Conservation (phyloP, 176 grass and related monocot genomes). For the Oryza rufipogon region DNA sequence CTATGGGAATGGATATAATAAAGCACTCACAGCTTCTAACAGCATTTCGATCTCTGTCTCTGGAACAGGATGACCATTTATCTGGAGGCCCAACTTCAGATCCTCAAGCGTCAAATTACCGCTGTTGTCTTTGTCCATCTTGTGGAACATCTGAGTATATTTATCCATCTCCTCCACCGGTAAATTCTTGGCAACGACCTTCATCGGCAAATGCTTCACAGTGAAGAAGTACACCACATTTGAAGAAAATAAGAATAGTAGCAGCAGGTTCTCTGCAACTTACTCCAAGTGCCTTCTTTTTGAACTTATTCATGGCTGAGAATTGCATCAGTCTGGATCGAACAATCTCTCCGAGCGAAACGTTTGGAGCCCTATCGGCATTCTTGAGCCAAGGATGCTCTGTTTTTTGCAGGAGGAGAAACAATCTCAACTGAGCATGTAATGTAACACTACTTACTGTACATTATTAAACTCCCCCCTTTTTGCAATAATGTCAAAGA, state of each 20-base stretch:
- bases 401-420: constrained; percentile 38
- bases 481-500: background rate
- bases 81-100: constrained; percentile 70
- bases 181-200: constrained; percentile 80
- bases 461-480: background rate
- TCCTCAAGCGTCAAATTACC: constrained; percentile 72
- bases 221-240: background rate
- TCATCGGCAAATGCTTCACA: constrained; percentile 33
- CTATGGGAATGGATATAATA: background rate
- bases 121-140: constrained; percentile 77
- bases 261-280: constrained; percentile 27
- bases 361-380: constrained; percentile 62
- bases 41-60: constrained; percentile 77
- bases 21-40: constrained; percentile 79
- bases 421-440: constrained; percentile 20
- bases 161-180: constrained; percentile 61
- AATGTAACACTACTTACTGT: background rate
- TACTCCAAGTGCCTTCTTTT: constrained; percentile 90
- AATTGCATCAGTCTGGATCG: constrained; percentile 82
- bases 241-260: constrained; percentile 13
- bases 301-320: constrained; percentile 93
- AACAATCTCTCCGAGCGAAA: constrained; percentile 77
- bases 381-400: constrained; percentile 91
- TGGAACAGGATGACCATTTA: constrained; percentile 58
- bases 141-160: constrained; percentile 79